A percentile compares a stretch with the other conserved stretches of the same genome.
Evolutionary conservation across 352 stramenopile genomes (phyloP).

Genomic region (Globisporangium okanoganense): DNA sequence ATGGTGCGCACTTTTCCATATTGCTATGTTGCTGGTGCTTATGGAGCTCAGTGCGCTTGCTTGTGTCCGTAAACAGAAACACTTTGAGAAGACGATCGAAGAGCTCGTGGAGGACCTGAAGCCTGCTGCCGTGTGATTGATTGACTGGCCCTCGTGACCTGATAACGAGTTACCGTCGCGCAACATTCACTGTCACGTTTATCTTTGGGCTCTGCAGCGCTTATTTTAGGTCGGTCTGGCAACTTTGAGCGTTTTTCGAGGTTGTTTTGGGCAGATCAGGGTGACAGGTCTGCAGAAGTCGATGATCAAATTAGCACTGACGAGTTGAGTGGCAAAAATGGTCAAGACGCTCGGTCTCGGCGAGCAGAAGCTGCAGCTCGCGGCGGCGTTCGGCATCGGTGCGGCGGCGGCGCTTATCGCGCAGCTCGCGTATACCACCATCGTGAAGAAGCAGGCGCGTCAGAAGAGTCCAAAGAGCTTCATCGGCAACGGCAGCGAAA

Average conservation of each 20-base stretch:
- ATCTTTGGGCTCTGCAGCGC: not conserved
- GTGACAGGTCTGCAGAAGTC: not conserved
- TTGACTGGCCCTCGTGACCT: not conserved
- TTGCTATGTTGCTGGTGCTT: not conserved
- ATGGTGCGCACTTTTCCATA: conserved; percentile 36
- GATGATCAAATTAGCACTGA: not conserved
- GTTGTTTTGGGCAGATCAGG: not conserved
- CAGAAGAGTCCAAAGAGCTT: not conserved
- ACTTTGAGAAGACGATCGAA: conserved; percentile 11
- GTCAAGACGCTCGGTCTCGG: conserved; percentile 35
- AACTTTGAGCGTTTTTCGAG: not conserved
- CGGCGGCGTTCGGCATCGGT: conserved; percentile 56
- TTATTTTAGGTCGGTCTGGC: not conserved
- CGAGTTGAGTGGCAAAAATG: conserved; percentile 25
- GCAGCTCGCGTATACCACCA: conserved; percentile 37
- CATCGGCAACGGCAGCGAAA: not conserved
- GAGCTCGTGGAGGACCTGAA: not conserved
- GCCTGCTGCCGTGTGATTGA: not conserved
- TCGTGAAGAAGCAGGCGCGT: conserved; percentile 20
- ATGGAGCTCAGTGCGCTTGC: not conserved
- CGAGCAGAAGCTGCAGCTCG: conserved; percentile 27
- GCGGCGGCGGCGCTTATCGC: conserved; percentile 35
- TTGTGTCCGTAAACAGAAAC: not conserved
- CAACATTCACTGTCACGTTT: not conserved
- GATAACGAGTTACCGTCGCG: not conserved